Base-by-base conservation (phyloP, 202 grass and related monocot genomes). In the Saccharum hybrid region DNA sequence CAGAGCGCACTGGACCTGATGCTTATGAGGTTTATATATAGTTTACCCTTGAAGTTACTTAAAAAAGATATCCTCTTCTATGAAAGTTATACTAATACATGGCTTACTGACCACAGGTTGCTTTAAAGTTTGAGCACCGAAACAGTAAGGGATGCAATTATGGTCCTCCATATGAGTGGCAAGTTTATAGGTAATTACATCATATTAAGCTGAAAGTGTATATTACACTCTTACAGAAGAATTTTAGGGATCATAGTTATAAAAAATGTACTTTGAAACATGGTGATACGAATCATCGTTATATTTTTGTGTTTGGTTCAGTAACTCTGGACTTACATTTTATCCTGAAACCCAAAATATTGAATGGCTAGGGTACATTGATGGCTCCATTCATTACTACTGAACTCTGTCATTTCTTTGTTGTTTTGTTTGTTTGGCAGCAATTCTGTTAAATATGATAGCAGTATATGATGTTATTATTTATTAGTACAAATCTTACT, bases 151-250 rank as follows among this genome's bases (percentile, higher is more conserved):
- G 96, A 57, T 98, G 96, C 89, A 98, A 89, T 77, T 95, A 92
- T 83, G 96, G 96, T 43, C 96, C 96, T 84, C 96, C 96, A 73
- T 98, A 98, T 76, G 96, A 98, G 87, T 98, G 96, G 96, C 92
- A 95, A 71, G 96, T 98, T 70, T 95, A 98, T 71, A 95, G 88
- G 96, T 98, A 95, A 89, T 77, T 71, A 66, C 31, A 76, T 42
- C 54, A 52, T 84, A 72, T 74, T 86, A 68, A 83, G 42, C 21
- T 81, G 37, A 81, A 28, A 77, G 49, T 23, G 6, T 69, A 26
- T 72, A 51, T 82, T 67, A 6, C 13, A 16, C 4, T 77, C 15
- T 56, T 60, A 49, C 66, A 72, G 1, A 73, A 83, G 28, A 68
- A 82, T 68, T 54, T 66, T 78, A 57, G 39, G 26, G 14, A 68